Base-by-base conservation (phyloP, 192 early-diverging fungal species). In the Mortierella claussenii region DNA sequence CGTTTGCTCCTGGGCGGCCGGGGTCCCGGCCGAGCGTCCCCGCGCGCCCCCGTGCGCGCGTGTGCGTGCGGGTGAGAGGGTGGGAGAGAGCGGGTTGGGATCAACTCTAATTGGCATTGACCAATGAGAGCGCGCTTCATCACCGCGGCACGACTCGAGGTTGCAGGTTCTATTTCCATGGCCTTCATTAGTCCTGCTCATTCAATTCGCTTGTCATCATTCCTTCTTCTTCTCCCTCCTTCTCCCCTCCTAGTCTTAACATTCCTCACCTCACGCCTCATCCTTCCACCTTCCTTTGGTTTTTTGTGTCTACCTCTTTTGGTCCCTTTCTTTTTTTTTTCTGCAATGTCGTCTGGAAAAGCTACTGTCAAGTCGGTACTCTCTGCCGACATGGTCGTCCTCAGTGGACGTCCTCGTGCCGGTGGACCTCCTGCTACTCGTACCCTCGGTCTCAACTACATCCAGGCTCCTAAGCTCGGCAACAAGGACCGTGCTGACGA, bases 311-410 rank as follows among this genome's bases (percentile, higher is more conserved):
- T 23, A 34, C 32, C 52, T 43, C 18, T 33, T 31, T 68, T 48
- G 50, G 36, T 44, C 31, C 31, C 26, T 28, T 31, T 48, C 48
- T 37, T 54, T 18, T 45, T 42, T 31, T 21, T 44, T 13, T 30
- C 32, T 34, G 31, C 56, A 64, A 85, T 85, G 83, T 69, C 80
- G 17, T 68, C 57, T 60, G 80, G 83, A 37, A 87, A 83, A 76
- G 96, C 93, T 56, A 79, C 89, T 7, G 93, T 96, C 68, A 98
- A 98, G 79, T 90, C 83, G 32, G 93, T 95, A 20, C 83, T 98
- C 51, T 96, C 94, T 11, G 96, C 96, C 53, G 96, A 98, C 86
- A 93, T 92, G 53, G 84, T 99, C 37, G 86, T 97, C 51, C 86
- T 99, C 24, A 89, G 93, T 42, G 95, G 94, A 37, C 90, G 86